A percentile compares a stretch with the other conserved stretches of the same genome.
These are phyloP conservation scores for Gymnopilus dilepis DNA, from an alignment of 768 basidiomycete species.

Conservation along the genomic window DNA sequence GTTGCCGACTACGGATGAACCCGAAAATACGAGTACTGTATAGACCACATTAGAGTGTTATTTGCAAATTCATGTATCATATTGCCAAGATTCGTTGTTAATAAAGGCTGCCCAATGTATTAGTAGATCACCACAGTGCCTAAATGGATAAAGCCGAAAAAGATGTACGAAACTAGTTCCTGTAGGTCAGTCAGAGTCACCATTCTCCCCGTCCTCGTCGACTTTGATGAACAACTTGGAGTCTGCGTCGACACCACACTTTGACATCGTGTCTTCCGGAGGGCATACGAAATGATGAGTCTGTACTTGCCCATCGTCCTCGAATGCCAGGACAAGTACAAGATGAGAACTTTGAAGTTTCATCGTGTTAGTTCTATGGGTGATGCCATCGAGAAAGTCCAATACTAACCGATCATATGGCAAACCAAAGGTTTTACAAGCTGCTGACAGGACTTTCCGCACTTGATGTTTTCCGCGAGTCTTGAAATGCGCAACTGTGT, in stretches of 20 bases:
- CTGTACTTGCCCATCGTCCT: constrained; percentile 17
- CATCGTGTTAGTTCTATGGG: no score
- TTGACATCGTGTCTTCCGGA: constrained; percentile 30
- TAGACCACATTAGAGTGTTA: not conserved
- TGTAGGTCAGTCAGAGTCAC: not conserved
- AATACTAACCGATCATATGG: constrained; percentile 35
- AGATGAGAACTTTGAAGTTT: constrained; percentile 24
- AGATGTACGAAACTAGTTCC: not conserved
- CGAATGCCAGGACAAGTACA: constrained; percentile 12
- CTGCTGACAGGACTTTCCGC: constrained; percentile 45
- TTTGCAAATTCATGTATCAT: not conserved
- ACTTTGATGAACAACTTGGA: constrained; percentile 22
- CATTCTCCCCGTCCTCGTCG: constrained; percentile 8
- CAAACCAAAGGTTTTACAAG: constrained; percentile 44
- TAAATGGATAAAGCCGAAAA: not conserved
- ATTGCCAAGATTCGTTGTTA: not conserved
- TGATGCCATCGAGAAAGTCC: no score
- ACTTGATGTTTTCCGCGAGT: constrained; percentile 47
- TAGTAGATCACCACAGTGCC: not conserved
- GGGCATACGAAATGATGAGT: constrained; percentile 24
- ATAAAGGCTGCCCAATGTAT: not conserved
- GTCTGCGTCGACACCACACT: constrained; percentile 22
- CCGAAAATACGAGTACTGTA: not conserved
- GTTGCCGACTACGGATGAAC: no score
- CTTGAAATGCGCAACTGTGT: constrained; percentile 39